These are phyloP conservation scores for Fusarium brachygibbosum DNA, from an alignment of 2,329 filamentous ascomycete genomes.

Conservation along the genomic window DNA sequence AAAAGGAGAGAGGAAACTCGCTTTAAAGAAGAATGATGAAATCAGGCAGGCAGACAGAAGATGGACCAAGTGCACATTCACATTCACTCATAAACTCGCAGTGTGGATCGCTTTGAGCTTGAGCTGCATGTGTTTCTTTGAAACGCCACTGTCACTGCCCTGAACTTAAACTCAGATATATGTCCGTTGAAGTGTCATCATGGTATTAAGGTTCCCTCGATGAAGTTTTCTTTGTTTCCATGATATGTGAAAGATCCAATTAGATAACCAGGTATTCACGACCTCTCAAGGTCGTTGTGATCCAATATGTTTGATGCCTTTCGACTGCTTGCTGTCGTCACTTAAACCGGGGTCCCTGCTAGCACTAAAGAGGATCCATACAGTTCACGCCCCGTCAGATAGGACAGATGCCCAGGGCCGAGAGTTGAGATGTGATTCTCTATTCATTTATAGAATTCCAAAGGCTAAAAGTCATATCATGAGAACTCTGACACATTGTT, in stretches of 20 bases:
- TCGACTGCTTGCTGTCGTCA: conserved; percentile 35
- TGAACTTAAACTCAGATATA: conserved; percentile 11
- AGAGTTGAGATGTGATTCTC: neutral
- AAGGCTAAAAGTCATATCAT: neutral
- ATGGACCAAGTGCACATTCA: conserved; percentile 11
- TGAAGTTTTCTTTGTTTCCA: neutral
- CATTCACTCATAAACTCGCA: conserved; percentile 7
- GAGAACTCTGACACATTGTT: neutral
- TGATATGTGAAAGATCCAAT: neutral
- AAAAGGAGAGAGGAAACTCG: neutral
- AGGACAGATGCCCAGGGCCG: conserved; percentile 17
- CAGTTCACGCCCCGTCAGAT: conserved; percentile 41
- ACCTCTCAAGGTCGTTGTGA: conserved; percentile 19
- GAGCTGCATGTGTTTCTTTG: conserved; percentile 17
- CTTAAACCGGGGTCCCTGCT: conserved; percentile 44
- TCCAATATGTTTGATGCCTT: conserved; percentile 39
- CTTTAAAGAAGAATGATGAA: conserved; percentile 1
- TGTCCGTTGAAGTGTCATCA: neutral
- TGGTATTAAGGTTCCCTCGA: neutral
- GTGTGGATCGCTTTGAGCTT: conserved; percentile 36
- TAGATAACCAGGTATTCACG: neutral
- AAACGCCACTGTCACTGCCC: conserved; percentile 5
- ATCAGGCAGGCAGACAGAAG: conserved; percentile 14
- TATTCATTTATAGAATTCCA: neutral
- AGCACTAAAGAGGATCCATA: conserved; percentile 30